phyloP scores from a whole-genome alignment of 805 yeast genomes.

The Zygosaccharomyces kombuchaensis region DNA sequence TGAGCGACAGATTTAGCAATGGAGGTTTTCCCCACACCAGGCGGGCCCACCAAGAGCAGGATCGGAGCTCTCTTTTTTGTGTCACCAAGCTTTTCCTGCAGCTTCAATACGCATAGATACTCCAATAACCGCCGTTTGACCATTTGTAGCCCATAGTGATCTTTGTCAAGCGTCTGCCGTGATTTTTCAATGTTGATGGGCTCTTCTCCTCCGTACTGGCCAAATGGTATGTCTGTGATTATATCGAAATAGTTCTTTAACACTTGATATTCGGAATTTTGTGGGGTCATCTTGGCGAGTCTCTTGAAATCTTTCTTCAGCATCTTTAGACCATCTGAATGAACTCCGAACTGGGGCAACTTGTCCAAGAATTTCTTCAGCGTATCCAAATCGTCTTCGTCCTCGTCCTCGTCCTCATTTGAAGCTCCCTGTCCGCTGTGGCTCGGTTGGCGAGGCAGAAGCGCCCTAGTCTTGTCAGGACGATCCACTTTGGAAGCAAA shows the following conservation, averaged over 20 bases:
- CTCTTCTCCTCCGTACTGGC: conserved; percentile 32
- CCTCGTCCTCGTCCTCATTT: conserved; percentile 29
- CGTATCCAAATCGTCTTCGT: conserved; percentile 40
- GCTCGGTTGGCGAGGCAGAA: background rate
- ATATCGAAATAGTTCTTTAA: conserved; percentile 60
- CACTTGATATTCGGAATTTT: conserved; percentile 61
- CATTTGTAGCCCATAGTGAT: conserved; percentile 70
- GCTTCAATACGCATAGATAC: conserved; percentile 71
- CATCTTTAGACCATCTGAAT: conserved; percentile 41
- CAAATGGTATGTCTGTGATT: conserved; percentile 60
- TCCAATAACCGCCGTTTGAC: conserved; percentile 75
- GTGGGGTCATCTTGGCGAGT: conserved; percentile 47
- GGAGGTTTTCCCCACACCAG: conserved; percentile 91
- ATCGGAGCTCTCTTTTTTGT: conserved; percentile 51
- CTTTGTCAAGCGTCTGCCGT: conserved; percentile 56
- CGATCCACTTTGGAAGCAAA: background rate
- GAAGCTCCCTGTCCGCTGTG: conserved; percentile 9
- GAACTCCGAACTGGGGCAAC: conserved; percentile 27
- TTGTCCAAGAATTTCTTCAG: conserved; percentile 32
- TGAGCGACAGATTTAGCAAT: conserved; percentile 77
- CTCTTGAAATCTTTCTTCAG: conserved; percentile 50
- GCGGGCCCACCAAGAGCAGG: conserved; percentile 80
- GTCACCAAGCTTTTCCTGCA: conserved; percentile 33
- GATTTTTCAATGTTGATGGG: conserved; percentile 49
- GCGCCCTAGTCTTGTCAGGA: background rate